Evolutionary conservation across 2,329 filamentous ascomycete species (phyloP).

Genomic region (Fusarium ambrosium): DNA sequence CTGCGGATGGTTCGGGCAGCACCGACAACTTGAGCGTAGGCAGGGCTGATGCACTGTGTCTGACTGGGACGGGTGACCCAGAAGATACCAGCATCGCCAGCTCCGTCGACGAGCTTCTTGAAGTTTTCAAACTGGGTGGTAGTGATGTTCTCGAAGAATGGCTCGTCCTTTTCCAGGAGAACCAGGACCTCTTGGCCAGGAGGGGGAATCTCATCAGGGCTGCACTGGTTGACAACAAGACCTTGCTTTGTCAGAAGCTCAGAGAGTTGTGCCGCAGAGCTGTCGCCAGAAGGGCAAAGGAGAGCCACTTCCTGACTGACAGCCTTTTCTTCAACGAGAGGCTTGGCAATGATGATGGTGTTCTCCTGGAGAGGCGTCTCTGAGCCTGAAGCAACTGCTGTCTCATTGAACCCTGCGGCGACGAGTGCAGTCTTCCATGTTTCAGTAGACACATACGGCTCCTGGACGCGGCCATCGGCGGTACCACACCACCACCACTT

Average conservation of each 20-base stretch:
- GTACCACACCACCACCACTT: slow-evolving; percentile 55
- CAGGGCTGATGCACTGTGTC: slow-evolving; percentile 44
- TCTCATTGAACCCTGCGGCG: slow-evolving; percentile 43
- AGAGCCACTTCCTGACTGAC: slow-evolving; percentile 4
- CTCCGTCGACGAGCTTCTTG: slow-evolving; percentile 10
- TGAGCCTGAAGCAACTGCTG: slow-evolving; percentile 35
- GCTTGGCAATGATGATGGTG: slow-evolving; percentile 22
- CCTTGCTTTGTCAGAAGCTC: slow-evolving; percentile 29
- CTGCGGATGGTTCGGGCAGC: slow-evolving; percentile 47
- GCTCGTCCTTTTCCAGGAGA: slow-evolving; percentile 44
- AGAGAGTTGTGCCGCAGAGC: background rate
- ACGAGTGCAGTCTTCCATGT: slow-evolving; percentile 48
- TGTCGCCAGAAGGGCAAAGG: background rate
- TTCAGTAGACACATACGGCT: slow-evolving; percentile 44
- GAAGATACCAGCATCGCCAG: slow-evolving; percentile 34
- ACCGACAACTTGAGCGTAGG: slow-evolving; percentile 48
- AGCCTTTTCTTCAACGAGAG: background rate
- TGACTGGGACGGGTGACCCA: slow-evolving; percentile 51
- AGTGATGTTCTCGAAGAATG: slow-evolving; percentile 46
- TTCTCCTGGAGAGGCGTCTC: slow-evolving; percentile 29
- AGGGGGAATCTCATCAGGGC: slow-evolving; percentile 29
- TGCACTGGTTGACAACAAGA: slow-evolving; percentile 27
- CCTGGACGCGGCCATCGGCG: slow-evolving; percentile 43
- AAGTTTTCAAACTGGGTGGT: slow-evolving; percentile 27
- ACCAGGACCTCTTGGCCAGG: slow-evolving; percentile 45